A percentile compares a stretch with the other conserved stretches of the same genome.
Evolutionary conservation across 805 yeast species (phyloP).

Genomic region (Cyberlindnera americana): DNA sequence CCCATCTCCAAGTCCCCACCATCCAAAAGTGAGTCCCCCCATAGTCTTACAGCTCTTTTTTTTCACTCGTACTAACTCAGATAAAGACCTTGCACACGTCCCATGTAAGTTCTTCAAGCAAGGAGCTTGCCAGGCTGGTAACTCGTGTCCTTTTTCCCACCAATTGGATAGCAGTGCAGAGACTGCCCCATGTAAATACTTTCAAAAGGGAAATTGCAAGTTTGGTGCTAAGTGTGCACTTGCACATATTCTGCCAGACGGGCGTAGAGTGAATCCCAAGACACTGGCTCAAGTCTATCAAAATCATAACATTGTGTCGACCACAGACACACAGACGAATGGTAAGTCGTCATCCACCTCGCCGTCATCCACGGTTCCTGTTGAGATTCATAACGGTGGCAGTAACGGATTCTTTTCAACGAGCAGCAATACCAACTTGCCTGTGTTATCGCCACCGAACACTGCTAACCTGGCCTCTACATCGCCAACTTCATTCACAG

Average conservation of each 20-base stretch:
- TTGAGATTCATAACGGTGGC: background rate
- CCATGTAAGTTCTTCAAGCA: conserved; percentile 93
- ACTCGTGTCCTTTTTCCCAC: conserved; percentile 88
- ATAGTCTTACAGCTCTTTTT: background rate
- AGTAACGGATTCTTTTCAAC: conserved; percentile 7
- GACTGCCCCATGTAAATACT: conserved; percentile 80
- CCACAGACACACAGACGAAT: too few relatives aligned
- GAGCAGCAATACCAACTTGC: background rate
- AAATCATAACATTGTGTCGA: conserved; percentile 16
- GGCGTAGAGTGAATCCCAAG: conserved; percentile 67
- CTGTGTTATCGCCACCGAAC: background rate
- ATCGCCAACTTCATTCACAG: conserved; percentile 1
- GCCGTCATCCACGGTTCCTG: background rate
- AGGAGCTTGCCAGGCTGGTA: conserved; percentile 95
- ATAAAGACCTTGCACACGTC: conserved; percentile 75
- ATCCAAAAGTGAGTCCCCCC: conserved; percentile 24
- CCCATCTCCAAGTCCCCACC: conserved; percentile 26
- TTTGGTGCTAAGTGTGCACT: conserved; percentile 93
- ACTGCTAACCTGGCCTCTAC: background rate
- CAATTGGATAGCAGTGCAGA: conserved; percentile 47
- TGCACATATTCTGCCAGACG: conserved; percentile 88
- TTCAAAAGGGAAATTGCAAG: conserved; percentile 94
- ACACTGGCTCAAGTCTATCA: conserved; percentile 32
- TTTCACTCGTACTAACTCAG: conserved; percentile 17
- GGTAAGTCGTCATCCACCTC: conserved; percentile 3